phyloP scores from a whole-genome alignment of 1,284 basidiomycete genomes.

The Melampsora larici-populina region DNA sequence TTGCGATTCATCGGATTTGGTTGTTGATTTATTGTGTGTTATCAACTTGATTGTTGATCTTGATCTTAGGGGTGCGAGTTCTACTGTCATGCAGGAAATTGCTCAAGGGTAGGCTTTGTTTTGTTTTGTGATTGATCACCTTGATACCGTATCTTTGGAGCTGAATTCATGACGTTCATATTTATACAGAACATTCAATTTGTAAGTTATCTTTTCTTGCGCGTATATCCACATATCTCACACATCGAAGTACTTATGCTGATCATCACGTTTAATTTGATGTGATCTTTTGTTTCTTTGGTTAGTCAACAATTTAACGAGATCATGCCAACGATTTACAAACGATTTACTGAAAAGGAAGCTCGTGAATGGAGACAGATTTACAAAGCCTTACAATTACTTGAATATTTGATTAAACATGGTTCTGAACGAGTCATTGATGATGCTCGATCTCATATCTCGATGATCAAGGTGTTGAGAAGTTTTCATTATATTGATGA shows the following conservation, averaged over 20 bases:
- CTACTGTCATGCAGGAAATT: slow-evolving; percentile 97
- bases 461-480: slow-evolving; percentile 93
- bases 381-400: slow-evolving; percentile 87
- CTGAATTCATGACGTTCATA: not conserved
- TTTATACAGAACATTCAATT: slow-evolving; percentile 76
- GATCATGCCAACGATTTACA: slow-evolving; percentile 97
- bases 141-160: not conserved
- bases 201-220: slow-evolving; percentile 61
- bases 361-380: slow-evolving; percentile 98
- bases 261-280: too few relatives aligned
- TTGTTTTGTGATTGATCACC: too few relatives aligned
- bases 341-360: slow-evolving; percentile 74
- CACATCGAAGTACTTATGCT: too few relatives aligned
- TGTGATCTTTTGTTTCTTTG: too few relatives aligned
- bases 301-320: slow-evolving; percentile 94
- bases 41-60: slow-evolving; percentile 35
- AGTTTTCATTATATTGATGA: slow-evolving; percentile 99
- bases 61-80: slow-evolving; percentile 80
- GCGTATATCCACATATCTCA: too few relatives aligned
- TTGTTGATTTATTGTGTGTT: not conserved
- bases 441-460: slow-evolving; percentile 88
- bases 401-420: slow-evolving; percentile 95
- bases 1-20: too few relatives aligned
- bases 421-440: slow-evolving; percentile 98
- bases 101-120: slow-evolving; percentile 70